Conservation (phyloP, 345 rosid species). For the Dipteronia dyeriana region DNA sequence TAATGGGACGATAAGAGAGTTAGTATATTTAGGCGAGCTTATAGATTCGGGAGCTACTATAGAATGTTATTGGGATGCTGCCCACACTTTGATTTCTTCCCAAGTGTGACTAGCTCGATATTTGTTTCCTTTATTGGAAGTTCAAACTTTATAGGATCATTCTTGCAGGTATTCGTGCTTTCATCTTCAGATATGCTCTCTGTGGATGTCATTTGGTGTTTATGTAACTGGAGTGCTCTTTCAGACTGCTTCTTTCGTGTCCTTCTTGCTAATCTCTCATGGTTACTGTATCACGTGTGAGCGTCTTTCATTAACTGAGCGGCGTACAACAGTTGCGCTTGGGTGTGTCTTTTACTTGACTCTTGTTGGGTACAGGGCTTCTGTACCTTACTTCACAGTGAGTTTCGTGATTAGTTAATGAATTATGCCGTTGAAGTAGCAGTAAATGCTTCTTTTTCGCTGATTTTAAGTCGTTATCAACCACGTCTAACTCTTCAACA, state of each 20-base stretch:
- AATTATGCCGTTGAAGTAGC: not conserved
- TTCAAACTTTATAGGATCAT: constrained; percentile 1
- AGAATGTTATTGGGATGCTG: not conserved
- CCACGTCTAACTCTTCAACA: not conserved
- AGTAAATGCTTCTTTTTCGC: constrained; percentile 2
- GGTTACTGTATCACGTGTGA: constrained; percentile 93
- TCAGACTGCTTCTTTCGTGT: constrained; percentile 87
- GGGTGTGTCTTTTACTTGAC: constrained; percentile 84
- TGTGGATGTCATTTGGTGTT: constrained; percentile 97
- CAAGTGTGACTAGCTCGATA: not conserved
- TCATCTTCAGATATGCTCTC: constrained; percentile 75
- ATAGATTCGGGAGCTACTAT: not conserved
- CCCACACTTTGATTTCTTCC: not conserved
- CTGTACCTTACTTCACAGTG: constrained; percentile 88
- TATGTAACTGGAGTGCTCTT: constrained; percentile 90
- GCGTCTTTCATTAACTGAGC: constrained; percentile 72
- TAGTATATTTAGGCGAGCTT: not conserved
- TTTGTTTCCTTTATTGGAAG: not conserved
- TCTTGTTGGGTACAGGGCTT: constrained; percentile 93
- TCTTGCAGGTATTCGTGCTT: constrained; percentile 85
- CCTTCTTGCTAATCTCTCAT: constrained; percentile 86
- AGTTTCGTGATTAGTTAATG: constrained; percentile 26
- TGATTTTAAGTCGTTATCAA: constrained; percentile 4
- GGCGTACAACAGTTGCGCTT: constrained; percentile 80
- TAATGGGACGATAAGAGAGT: not conserved